Conservation (phyloP, 768 basidiomycete genomes). For the Rhodotorula babjevae region DNA sequence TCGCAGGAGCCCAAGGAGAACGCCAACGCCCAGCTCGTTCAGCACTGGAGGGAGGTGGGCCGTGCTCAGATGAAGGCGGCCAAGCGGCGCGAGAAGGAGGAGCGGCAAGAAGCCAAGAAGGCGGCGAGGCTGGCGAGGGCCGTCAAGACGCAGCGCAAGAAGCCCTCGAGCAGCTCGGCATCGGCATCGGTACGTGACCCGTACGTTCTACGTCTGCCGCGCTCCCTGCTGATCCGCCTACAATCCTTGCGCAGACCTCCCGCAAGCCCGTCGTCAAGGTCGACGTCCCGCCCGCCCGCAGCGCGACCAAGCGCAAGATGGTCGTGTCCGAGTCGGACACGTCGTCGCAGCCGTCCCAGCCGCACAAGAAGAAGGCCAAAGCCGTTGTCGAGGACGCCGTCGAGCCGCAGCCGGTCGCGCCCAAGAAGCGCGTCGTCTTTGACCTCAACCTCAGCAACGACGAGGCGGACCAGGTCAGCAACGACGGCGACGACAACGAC, state of each 20-base stretch:
- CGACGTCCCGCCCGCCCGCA: neutral
- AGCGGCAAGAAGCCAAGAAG: neutral
- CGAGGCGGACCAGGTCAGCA: neutral
- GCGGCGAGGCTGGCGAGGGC: neutral
- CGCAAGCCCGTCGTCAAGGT: neutral
- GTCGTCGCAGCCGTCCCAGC: neutral
- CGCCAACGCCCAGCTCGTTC: slow-evolving; percentile 8
- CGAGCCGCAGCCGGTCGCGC: neutral
- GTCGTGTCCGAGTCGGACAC: slow-evolving; percentile 12
- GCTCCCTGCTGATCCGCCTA: too few species aligned
- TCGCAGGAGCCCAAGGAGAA: slow-evolving; percentile 32
- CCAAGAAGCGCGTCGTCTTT: slow-evolving; percentile 19
- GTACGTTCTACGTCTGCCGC: too few species aligned
- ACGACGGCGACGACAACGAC: too few species aligned
- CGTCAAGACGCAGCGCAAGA: too few species aligned
- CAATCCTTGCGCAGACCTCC: too few species aligned
- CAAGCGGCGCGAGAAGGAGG: neutral
- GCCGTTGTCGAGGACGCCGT: neutral
- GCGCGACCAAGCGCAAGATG: slow-evolving; percentile 6
- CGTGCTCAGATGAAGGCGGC: neutral
- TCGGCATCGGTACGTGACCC: neutral
- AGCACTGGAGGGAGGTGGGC: neutral
- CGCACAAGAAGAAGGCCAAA: neutral
- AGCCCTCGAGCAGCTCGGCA: neutral
- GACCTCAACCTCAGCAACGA: neutral